phyloP scores from a whole-genome alignment of 1,284 basidiomycete genomes.

The Naganishia albida region DNA sequence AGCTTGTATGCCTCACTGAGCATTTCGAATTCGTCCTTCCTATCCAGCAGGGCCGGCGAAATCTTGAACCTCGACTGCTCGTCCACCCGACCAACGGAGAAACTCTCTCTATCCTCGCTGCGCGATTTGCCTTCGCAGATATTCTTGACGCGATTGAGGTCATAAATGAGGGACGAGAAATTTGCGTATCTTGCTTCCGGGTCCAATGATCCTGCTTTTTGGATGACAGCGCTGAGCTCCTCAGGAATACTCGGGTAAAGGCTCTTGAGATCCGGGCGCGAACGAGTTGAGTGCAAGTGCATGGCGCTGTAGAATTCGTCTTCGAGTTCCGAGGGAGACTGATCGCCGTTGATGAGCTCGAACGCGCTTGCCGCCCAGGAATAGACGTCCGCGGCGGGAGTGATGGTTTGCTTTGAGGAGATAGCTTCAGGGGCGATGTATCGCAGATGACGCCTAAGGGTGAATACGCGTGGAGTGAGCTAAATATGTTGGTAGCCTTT shows the following conservation, averaged over 20 bases:
- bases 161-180: slow-evolving; percentile 42
- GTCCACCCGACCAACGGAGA: slow-evolving; percentile 45
- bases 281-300: slow-evolving; percentile 36
- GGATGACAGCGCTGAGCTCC: slow-evolving; percentile 45
- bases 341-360: slow-evolving; percentile 42
- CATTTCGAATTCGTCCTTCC: slow-evolving; percentile 37
- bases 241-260: slow-evolving; percentile 37
- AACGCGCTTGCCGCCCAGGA: slow-evolving; percentile 46
- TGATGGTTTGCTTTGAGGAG: slow-evolving; percentile 30
- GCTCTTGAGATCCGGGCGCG: slow-evolving; percentile 22
- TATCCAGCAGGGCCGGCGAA: slow-evolving; percentile 37
- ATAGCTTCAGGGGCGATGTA: slow-evolving; percentile 45
- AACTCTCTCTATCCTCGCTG: slow-evolving; percentile 18
- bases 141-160: slow-evolving; percentile 40
- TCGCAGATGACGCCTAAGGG: slow-evolving; percentile 35
- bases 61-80: slow-evolving; percentile 39
- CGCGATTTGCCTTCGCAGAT: slow-evolving; percentile 40
- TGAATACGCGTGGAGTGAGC: slow-evolving; percentile 23
- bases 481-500: neutral
- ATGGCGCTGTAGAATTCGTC: slow-evolving; percentile 34
- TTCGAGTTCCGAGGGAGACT: neutral
- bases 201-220: slow-evolving; percentile 44
- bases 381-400: slow-evolving; percentile 43
- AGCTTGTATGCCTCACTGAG: slow-evolving; percentile 36
- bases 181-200: slow-evolving; percentile 45